Percentiles rank a stretch among this genome's conserved stretches.
Conservation (phyloP, 257 asterid genomes). For the Plantago elongata region DNA sequence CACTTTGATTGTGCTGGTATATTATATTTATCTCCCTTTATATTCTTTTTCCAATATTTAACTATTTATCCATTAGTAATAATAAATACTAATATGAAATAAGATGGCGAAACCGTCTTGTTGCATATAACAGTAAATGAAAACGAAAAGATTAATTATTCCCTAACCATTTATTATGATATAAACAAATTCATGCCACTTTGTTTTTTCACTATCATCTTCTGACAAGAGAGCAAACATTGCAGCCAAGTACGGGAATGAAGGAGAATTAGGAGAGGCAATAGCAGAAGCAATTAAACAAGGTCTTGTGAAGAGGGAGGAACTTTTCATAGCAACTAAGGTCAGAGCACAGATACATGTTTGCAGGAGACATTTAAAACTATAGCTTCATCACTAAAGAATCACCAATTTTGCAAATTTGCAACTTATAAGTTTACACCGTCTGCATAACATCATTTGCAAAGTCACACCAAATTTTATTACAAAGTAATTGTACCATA, state of each 20-base stretch:
- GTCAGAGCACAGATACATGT: neutral
- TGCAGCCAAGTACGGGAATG: slow-evolving; percentile 25
- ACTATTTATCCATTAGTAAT: neutral
- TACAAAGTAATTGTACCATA: no score
- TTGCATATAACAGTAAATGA: neutral
- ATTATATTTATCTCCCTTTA: neutral
- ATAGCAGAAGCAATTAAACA: slow-evolving; percentile 20
- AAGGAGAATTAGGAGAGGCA: slow-evolving; percentile 20
- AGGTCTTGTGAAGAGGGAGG: slow-evolving; percentile 24
- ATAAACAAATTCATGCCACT: neutral
- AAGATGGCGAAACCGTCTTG: neutral
- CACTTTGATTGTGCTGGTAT: slow-evolving; percentile 59
- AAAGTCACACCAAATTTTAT: no score
- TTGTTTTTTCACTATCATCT: neutral
- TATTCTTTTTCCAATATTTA: neutral
- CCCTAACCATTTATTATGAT: neutral
- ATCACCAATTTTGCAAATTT: no score
- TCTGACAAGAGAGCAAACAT: slow-evolving; percentile 5
- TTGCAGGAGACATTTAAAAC: no score
- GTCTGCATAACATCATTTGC: no score
- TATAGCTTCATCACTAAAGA: no score
- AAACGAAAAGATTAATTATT: no score
- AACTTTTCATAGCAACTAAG: slow-evolving; percentile 21
- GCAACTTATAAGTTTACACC: no score
- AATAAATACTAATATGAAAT: neutral